Evolutionary conservation across 768 basidiomycete species (phyloP).

Genomic region (Kwoniella botswanensis): DNA sequence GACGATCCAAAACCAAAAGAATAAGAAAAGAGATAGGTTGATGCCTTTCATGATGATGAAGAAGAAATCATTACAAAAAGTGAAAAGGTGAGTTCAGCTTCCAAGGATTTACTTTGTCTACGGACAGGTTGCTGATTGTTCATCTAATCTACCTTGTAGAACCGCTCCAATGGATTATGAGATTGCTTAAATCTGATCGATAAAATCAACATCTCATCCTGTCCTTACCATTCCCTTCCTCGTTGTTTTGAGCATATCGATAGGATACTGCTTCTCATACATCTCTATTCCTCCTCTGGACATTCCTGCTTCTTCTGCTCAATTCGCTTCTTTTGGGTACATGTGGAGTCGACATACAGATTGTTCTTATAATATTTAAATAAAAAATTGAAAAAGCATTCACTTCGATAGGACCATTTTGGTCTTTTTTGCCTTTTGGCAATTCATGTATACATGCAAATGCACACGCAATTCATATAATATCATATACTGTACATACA

Average conservation of each 20-base stretch:
- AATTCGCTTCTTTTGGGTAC: background rate
- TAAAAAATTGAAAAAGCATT: background rate
- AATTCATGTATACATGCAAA: background rate
- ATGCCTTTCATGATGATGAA: constrained; percentile 24
- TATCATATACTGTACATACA: background rate
- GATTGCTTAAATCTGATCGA: background rate
- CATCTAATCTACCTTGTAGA: background rate
- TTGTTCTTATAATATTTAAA: background rate
- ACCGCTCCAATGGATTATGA: background rate
- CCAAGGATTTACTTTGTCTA: background rate
- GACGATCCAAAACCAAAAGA: background rate
- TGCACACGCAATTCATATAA: background rate
- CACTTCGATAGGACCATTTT: background rate
- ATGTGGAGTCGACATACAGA: background rate
- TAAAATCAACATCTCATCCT: no score
- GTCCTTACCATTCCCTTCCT: no score
- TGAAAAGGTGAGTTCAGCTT: background rate
- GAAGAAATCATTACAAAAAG: constrained; percentile 10
- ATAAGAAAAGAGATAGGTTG: constrained; percentile 13
- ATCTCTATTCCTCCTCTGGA: background rate
- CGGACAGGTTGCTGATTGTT: background rate
- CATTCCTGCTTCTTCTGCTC: background rate
- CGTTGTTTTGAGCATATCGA: no score
- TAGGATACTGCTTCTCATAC: no score
- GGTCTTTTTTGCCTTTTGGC: background rate